Evolutionary conservation across 2,329 filamentous ascomycete genomes (phyloP).

Genomic region (Sporothrix euskadiensis): DNA sequence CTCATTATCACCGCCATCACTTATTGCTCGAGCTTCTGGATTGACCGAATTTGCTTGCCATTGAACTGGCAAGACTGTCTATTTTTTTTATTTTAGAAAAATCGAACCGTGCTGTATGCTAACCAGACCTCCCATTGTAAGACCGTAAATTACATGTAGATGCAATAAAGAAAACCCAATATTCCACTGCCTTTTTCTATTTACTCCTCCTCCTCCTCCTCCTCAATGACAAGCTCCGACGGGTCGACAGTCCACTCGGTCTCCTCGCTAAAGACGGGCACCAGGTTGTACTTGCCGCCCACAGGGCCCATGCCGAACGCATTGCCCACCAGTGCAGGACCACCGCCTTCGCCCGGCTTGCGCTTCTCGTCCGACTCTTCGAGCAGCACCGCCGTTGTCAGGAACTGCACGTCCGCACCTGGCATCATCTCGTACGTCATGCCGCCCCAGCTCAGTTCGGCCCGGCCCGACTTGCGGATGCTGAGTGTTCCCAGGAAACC

Average conservation of each 20-base stretch:
- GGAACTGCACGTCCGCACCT: slow-evolving; percentile 53
- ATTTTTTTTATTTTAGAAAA: background rate
- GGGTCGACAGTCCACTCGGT: slow-evolving; percentile 52
- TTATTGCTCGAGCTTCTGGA: background rate
- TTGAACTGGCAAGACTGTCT: background rate
- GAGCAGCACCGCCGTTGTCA: slow-evolving; percentile 60
- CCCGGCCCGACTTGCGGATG: slow-evolving; percentile 62
- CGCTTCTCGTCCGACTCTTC: slow-evolving; percentile 59
- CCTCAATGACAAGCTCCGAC: slow-evolving; percentile 32
- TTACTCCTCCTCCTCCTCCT: slow-evolving; percentile 25
- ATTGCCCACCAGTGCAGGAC: slow-evolving; percentile 47
- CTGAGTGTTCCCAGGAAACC: slow-evolving; percentile 62
- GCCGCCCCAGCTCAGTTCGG: slow-evolving; percentile 65
- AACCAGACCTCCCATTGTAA: background rate
- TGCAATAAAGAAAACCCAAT: background rate
- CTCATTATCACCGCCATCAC: background rate
- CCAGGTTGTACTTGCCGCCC: slow-evolving; percentile 62
- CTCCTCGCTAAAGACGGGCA: slow-evolving; percentile 59
- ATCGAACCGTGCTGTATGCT: slow-evolving; percentile 1
- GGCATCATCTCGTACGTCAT: slow-evolving; percentile 56
- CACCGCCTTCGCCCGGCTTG: slow-evolving; percentile 43
- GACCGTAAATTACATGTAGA: slow-evolving; percentile 23
- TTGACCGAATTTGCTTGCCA: background rate
- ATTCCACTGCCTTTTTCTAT: background rate
- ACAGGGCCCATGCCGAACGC: slow-evolving; percentile 64